Base-by-base conservation (phyloP, 441 rosid genomes). In the Adansonia gregorii region DNA sequence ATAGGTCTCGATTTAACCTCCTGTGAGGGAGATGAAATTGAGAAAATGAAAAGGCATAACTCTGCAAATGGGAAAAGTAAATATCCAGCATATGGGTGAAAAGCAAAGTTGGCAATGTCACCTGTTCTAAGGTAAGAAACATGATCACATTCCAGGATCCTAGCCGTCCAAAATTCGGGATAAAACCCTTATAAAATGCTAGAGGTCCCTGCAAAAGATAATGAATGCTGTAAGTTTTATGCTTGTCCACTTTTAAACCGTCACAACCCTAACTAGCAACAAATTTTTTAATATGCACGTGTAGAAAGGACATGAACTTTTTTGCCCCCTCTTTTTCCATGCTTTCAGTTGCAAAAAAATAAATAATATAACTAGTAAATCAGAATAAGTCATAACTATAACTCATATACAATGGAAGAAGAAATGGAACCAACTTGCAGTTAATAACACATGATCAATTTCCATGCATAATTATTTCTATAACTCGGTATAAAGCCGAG, bases 131-230 rank as follows among this genome's bases (percentile, higher is more conserved):
- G 51, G 98, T 96, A 80, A 94, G 90, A 82, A 96, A 96, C 99
- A 94, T 94, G 83, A 96, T 96, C 78, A 96, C 99, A 31, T 94
- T 96, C 99, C 98, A 96, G 76, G 99, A 94, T 78, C 99, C 99
- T 41, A 96, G 95, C 73, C 99, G 86, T 65, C 97, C 99, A 65
- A 94, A 94, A 89, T 94, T 96, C 48, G 99, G 98, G 82, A 96
- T 86, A 80, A 96, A 96, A 56, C 99, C 99, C 85, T 93, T 94
- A 64, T 94, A 94, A 84, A 96, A 96, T 49, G 99, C 99, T 70
- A 90, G 65, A 69, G 94, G 98, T 8, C 99, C 99, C 99, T 94
- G 92, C 78, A 60, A 71, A 73, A 46, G 74, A 67, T 76, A 77
- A 43, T 10, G 54, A 22, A 19, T 46, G 52, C 49, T 51, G 41